Base-by-base conservation (phyloP, 495 filamentous ascomycete genomes). In the Bryoglossum gracile region DNA sequence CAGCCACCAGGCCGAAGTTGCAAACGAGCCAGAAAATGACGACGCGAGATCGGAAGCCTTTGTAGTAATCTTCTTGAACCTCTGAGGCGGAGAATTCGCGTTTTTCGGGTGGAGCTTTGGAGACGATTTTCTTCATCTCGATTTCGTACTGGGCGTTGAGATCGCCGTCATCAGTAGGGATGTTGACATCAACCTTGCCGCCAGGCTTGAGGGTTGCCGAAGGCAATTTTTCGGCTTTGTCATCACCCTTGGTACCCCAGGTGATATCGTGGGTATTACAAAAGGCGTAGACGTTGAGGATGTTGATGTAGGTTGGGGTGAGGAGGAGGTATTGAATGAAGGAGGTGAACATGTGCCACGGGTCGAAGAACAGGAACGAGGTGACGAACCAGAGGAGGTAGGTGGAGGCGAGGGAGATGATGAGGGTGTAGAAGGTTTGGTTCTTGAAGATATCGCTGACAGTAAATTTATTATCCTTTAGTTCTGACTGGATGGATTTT, bases 221-320 rank as follows among this genome's bases (percentile, higher is more conserved):
- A 10, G 82, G 82, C 40, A 96, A 71, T 54, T 90, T 89, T 58
- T 87, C 84, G 37, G 86, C 70, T 61, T 89, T 92, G 73, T 92
- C 88, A 57, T 94, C 90, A 47, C 90, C 90, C 64, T 94, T 96
- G 11, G 90, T 96, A 62, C 90, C 90, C 90, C 90, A 96, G 9
- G 89, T 92, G 48, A 96, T 90, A 55, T 96, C 90, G 72, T 96
- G 90, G 18, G 89, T 95, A 64, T 96, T 96, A 65, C 90, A 96
- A 73, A 96, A 96, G 53, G 90, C 90, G 66, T 96, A 96, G 54
- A 96, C 89, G 70, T 96, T 95, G 56, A 96, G 80, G 46, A 95
- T 87, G 65, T 95, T 95, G 72, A 94, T 89, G 68, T 94, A 96
- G 10, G 88, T 94, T 0, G 90, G 90, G 0, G 90, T 94, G 40